A percentile compares a stretch with the other conserved stretches of the same genome.
phyloP scores from a whole-genome alignment of 2,329 filamentous ascomycete species.

The Arachnomyces sp. region DNA sequence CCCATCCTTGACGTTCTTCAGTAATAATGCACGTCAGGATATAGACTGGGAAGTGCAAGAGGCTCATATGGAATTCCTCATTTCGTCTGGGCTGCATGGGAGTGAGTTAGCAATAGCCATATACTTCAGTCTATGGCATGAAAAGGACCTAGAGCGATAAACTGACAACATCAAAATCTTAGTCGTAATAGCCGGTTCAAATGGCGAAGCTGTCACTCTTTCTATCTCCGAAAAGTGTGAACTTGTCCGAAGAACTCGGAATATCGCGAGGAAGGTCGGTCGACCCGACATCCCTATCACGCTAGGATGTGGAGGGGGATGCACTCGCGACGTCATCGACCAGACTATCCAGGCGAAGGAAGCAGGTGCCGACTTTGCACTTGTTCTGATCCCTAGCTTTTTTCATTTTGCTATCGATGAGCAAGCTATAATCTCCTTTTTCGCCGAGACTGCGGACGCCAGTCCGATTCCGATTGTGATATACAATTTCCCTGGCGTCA shows the following conservation, averaged over 20 bases:
- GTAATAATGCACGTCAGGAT: constrained; percentile 40
- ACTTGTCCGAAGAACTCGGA: constrained; percentile 32
- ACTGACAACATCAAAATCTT: too few relatives aligned
- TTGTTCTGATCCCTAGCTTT: constrained; percentile 66
- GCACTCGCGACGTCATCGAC: constrained; percentile 40
- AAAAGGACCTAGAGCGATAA: neutral
- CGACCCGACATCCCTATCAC: constrained; percentile 34
- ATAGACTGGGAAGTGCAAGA: constrained; percentile 51
- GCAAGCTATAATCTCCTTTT: constrained; percentile 53
- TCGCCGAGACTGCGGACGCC: constrained; percentile 52
- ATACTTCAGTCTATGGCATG: constrained; percentile 15
- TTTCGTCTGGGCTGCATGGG: constrained; percentile 47
- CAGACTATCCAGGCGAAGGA: constrained; percentile 58
- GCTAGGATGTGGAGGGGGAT: constrained; percentile 32
- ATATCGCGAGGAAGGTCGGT: constrained; percentile 28
- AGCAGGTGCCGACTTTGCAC: constrained; percentile 63
- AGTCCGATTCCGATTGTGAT: constrained; percentile 42
- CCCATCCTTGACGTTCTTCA: constrained; percentile 50
- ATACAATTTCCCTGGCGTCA: constrained; percentile 42
- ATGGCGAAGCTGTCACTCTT: constrained; percentile 39
- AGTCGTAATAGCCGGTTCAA: constrained; percentile 38
- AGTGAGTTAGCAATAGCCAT: constrained; percentile 20
- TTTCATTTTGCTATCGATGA: constrained; percentile 61
- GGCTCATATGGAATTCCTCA: constrained; percentile 48
- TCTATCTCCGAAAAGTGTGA: constrained; percentile 32